Conservation (phyloP, 257 asterid genomes). For the Verbascum thapsus region DNA sequence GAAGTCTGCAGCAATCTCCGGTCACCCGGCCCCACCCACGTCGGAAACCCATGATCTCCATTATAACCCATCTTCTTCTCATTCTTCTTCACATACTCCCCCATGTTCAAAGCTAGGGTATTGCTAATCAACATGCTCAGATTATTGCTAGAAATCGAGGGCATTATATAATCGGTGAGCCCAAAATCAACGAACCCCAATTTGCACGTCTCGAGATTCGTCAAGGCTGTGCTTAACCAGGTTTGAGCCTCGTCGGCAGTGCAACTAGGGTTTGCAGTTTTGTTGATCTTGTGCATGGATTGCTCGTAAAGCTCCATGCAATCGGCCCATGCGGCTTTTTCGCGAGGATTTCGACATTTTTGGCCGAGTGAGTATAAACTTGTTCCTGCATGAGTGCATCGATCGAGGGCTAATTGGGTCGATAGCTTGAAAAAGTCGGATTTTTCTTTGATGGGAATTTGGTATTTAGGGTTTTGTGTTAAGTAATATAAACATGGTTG, state of each 20-base stretch:
- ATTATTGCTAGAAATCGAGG: slow-evolving; percentile 52
- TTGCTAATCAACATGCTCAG: slow-evolving; percentile 66
- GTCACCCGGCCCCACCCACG: slow-evolving; percentile 64
- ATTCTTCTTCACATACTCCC: background rate
- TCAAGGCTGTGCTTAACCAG: slow-evolving; percentile 83
- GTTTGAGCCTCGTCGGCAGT: slow-evolving; percentile 56
- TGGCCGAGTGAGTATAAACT: slow-evolving; percentile 48
- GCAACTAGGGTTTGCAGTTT: slow-evolving; percentile 50
- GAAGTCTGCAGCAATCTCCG: slow-evolving; percentile 60
- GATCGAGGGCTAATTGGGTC: slow-evolving; percentile 58
- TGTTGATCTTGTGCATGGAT: slow-evolving; percentile 47
- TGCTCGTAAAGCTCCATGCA: slow-evolving; percentile 67
- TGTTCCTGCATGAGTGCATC: slow-evolving; percentile 48
- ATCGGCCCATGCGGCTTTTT: slow-evolving; percentile 86
- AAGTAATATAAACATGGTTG: slow-evolving; percentile 64
- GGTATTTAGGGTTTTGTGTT: slow-evolving; percentile 47
- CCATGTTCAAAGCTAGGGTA: slow-evolving; percentile 56
- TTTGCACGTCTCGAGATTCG: slow-evolving; percentile 69
- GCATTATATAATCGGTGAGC: slow-evolving; percentile 37
- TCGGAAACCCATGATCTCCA: slow-evolving; percentile 57
- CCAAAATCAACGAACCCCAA: slow-evolving; percentile 65
- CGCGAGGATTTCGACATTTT: slow-evolving; percentile 49
- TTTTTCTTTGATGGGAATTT: slow-evolving; percentile 41
- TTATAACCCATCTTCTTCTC: background rate
- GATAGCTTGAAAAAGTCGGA: slow-evolving; percentile 66